Evolutionary conservation across 2,329 filamentous ascomycete species (phyloP), one percentile per base, ranked within the genome.

Genomic region (Chaetomium globosum): DNA sequence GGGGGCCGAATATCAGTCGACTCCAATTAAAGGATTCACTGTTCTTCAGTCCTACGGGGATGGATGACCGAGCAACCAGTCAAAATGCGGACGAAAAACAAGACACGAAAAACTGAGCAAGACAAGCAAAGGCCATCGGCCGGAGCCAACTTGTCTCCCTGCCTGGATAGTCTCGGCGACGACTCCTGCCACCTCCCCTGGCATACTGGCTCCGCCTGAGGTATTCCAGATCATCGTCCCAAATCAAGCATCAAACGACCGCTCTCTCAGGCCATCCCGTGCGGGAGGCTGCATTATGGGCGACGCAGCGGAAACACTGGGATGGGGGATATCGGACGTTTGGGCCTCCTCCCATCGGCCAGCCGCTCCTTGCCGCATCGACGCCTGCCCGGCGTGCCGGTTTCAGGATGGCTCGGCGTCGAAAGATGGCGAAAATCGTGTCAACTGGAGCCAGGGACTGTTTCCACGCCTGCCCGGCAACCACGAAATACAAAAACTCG

Each of bases 391-490:
- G 31, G 23, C 58, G 19, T 55, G 52, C 51, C 53, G 52, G 61
- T 64, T 66, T 61, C 65, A 61, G 49, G 48, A 28, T 31, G 19
- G 57, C 53, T 64, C 57, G 57, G 61, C 53, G 59, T 59, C 58
- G 21, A 56, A 46, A 31, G 48, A 26, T 16, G 10, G 28, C 19
- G 16, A 53, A 36, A 43, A 53, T 16, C 1, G 12, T 53, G 10
- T 31, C 19, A 43, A 43, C 23, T 46, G 46, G 39, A 30, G 23
- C 31, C 28, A 36, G 39, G 23, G 28, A 48, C 26, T 23, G 23
- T 26, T 30, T 26, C 51, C 55, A 33, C 48, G 36, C 43, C 26
- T 48, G 23, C 51, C 63, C 43, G 31, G 62, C 62, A 64, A 64
- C 56, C 56, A 52, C 39, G 3, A 36, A 43, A 31, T 21, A 23